Percentiles rank a stretch among this genome's conserved stretches.
Evolutionary conservation across 2,329 filamentous ascomycete genomes (phyloP).

Genomic region (Akanthomyces muscarius): DNA sequence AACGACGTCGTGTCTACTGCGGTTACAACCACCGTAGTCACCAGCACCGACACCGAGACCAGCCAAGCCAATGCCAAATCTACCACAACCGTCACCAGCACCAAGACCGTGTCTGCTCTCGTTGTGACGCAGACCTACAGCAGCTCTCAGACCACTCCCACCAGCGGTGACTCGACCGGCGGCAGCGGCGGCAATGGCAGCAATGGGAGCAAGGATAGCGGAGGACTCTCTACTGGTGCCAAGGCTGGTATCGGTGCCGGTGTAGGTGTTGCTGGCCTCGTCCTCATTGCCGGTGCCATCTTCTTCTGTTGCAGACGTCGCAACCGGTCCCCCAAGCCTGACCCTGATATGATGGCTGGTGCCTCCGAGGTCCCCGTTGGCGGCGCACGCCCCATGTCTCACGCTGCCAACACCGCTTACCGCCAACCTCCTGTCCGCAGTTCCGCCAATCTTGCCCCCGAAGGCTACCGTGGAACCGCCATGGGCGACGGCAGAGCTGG

Average conservation of each 20-base stretch:
- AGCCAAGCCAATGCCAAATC: slow-evolving; percentile 33
- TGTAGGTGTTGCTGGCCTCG: slow-evolving; percentile 34
- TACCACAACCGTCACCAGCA: slow-evolving; percentile 37
- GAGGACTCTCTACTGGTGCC: slow-evolving; percentile 38
- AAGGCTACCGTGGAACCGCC: slow-evolving; percentile 39
- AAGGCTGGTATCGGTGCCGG: slow-evolving; percentile 43
- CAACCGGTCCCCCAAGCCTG: slow-evolving; percentile 28
- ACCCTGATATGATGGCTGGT: slow-evolving; percentile 38
- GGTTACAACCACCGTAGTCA: slow-evolving; percentile 27
- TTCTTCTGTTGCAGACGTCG: slow-evolving; percentile 31
- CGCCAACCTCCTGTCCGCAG: slow-evolving; percentile 26
- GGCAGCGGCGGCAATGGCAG: slow-evolving; percentile 18
- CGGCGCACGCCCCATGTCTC: slow-evolving; percentile 31
- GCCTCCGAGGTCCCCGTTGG: slow-evolving; percentile 42
- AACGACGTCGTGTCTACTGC: slow-evolving; percentile 31
- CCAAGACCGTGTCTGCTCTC: slow-evolving; percentile 23
- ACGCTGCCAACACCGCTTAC: slow-evolving; percentile 24
- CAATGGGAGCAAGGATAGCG: slow-evolving; percentile 10
- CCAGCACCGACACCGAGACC: slow-evolving; percentile 32
- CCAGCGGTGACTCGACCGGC: background rate
- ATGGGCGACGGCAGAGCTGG: slow-evolving; percentile 37
- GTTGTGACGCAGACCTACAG: slow-evolving; percentile 28
- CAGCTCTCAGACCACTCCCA: slow-evolving; percentile 27
- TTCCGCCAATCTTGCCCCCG: slow-evolving; percentile 25
- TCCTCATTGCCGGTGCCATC: slow-evolving; percentile 28